Evolutionary conservation across 305 asterid species (phyloP).

Genomic region (Fraxinus baroniana): DNA sequence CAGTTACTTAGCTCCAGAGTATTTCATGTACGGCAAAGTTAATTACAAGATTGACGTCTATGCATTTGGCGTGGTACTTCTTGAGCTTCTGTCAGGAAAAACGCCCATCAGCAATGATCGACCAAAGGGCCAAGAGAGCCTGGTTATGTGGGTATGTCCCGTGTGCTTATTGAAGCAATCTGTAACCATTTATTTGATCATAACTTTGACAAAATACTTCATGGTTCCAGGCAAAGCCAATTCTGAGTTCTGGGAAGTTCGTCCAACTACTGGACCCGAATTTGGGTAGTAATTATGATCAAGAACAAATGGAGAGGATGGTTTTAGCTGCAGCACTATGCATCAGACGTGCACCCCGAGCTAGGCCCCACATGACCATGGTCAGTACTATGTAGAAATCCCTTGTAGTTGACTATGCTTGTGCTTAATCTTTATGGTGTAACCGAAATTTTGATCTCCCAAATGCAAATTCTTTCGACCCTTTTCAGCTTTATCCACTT

Average conservation of each 20-base stretch:
- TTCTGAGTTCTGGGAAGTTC: slow-evolving; percentile 59
- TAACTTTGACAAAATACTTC: neutral
- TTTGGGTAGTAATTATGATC: slow-evolving; percentile 54
- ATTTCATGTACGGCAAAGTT: slow-evolving; percentile 96
- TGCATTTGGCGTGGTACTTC: slow-evolving; percentile 96
- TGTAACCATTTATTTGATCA: neutral
- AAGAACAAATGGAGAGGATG: slow-evolving; percentile 78
- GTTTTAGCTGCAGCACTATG: slow-evolving; percentile 86
- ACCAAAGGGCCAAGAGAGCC: slow-evolving; percentile 94
- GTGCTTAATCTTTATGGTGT: neutral
- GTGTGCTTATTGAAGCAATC: slow-evolving; percentile 1
- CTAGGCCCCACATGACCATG: slow-evolving; percentile 84
- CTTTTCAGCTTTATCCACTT: neutral
- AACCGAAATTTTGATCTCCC: neutral
- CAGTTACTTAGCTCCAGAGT: slow-evolving; percentile 98
- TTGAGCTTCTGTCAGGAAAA: slow-evolving; percentile 92
- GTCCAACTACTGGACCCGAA: slow-evolving; percentile 59
- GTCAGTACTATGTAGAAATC: slow-evolving; percentile 44
- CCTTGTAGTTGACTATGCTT: neutral
- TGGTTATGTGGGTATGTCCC: slow-evolving; percentile 91
- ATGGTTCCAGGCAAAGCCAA: slow-evolving; percentile 75
- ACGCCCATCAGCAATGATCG: slow-evolving; percentile 80
- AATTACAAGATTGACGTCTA: slow-evolving; percentile 88
- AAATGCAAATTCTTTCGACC: neutral
- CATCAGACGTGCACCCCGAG: slow-evolving; percentile 79